These are phyloP conservation scores for Serendipita sp. DNA, from an alignment of 768 basidiomycete genomes.

Conservation along the genomic window DNA sequence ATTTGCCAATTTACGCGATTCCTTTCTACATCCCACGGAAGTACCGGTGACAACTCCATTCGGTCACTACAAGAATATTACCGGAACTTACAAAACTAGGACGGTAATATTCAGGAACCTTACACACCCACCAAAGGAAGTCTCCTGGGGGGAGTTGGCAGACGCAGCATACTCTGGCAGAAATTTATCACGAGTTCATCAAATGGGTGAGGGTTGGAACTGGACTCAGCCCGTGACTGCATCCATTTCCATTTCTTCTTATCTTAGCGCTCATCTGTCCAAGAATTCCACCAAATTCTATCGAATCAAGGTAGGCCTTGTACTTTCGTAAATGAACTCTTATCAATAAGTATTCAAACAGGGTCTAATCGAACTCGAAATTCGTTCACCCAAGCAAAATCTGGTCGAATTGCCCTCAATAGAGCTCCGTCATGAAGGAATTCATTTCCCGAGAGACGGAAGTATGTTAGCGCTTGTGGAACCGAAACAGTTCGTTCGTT, in stretches of 20 bases:
- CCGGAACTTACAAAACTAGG: neutral
- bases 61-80: neutral
- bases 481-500: neutral
- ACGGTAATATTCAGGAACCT: neutral
- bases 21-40: neutral
- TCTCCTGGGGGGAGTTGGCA: neutral
- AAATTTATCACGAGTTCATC: neutral
- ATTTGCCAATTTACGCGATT: neutral
- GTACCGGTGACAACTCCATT: neutral
- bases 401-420: neutral
- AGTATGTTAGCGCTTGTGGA: neutral
- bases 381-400: neutral
- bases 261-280: neutral
- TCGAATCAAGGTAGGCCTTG: neutral
- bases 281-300: neutral
- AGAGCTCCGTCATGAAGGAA: neutral
- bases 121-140: neutral
- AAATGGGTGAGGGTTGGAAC: neutral
- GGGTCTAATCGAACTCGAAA: neutral
- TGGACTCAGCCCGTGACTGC: neutral
- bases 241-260: neutral
- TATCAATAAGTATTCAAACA: neutral
- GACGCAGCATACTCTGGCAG: neutral
- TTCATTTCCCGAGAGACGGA: neutral
- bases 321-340: neutral